phyloP scores from a whole-genome alignment of 257 asterid genomes.

The Nicotiana tabacum region DNA sequence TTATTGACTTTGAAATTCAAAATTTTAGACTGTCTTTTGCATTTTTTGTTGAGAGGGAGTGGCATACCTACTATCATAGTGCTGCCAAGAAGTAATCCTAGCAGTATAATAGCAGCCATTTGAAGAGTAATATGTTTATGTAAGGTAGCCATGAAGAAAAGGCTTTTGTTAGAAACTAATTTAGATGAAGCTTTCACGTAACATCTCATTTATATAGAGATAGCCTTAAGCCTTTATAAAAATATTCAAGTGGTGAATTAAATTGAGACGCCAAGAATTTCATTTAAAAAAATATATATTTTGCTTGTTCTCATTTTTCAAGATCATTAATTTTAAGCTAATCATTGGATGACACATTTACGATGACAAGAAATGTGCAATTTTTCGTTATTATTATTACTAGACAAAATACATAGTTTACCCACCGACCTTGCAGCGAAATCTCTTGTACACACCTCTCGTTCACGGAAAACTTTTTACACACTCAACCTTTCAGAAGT shows the following conservation, averaged over 20 bases:
- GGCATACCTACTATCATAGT: neutral
- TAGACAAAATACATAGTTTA: too few species aligned
- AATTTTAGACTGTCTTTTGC: neutral
- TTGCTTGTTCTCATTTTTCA: neutral
- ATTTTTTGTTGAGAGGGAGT: neutral
- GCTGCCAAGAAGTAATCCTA: neutral
- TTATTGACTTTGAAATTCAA: neutral
- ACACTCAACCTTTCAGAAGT: too few species aligned
- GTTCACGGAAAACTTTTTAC: too few species aligned
- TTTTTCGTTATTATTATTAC: neutral
- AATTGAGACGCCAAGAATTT: neutral
- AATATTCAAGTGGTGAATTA: neutral
- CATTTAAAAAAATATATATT: neutral
- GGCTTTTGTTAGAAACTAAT: neutral
- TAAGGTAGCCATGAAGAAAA: neutral
- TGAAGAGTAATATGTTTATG: neutral
- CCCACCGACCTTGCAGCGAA: too few species aligned
- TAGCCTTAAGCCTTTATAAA: neutral
- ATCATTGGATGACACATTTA: neutral
- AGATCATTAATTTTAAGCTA: neutral
- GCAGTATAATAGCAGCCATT: constrained; percentile 3
- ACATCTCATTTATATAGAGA: neutral
- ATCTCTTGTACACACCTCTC: too few species aligned
- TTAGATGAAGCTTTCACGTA: neutral
- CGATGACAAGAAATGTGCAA: neutral